Evolutionary conservation across 495 filamentous ascomycete species (phyloP).

Genomic region (Annulohypoxylon bovei): DNA sequence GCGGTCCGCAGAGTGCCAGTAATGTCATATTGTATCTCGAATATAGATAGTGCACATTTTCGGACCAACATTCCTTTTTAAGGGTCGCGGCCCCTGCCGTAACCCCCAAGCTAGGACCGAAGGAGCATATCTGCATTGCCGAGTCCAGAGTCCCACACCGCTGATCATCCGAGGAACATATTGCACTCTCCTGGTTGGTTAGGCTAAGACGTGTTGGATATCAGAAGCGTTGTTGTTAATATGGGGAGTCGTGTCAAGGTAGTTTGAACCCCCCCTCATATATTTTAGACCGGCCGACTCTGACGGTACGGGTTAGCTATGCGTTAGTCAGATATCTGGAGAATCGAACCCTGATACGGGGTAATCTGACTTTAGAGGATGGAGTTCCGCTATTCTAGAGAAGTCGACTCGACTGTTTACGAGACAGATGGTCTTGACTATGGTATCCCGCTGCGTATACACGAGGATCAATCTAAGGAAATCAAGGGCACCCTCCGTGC

Average conservation of each 20-base stretch:
- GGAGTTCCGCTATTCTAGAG: constrained; percentile 5
- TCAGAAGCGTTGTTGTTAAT: neutral
- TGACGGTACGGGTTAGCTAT: neutral
- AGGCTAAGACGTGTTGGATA: neutral
- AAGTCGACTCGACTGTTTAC: neutral
- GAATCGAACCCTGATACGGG: neutral
- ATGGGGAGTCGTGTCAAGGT: neutral
- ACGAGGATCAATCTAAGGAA: neutral
- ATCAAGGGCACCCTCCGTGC: neutral
- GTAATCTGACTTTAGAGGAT: neutral
- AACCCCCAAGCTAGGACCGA: neutral
- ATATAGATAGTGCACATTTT: neutral
- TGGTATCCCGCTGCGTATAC: neutral
- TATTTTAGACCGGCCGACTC: neutral
- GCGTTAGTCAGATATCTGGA: neutral
- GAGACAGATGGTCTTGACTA: constrained; percentile 2
- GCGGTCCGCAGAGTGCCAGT: neutral
- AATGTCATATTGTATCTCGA: neutral
- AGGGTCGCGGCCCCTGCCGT: neutral
- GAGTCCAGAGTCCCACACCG: neutral
- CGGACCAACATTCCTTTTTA: constrained; percentile 4
- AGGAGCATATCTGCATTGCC: neutral
- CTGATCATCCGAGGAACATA: neutral
- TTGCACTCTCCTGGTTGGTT: neutral
- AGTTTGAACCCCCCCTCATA: neutral